Evolutionary conservation across 2,329 filamentous ascomycete genomes (phyloP), one percentile per base, ranked within the genome.

Genomic region (Pseudogymnoascus sp.): DNA sequence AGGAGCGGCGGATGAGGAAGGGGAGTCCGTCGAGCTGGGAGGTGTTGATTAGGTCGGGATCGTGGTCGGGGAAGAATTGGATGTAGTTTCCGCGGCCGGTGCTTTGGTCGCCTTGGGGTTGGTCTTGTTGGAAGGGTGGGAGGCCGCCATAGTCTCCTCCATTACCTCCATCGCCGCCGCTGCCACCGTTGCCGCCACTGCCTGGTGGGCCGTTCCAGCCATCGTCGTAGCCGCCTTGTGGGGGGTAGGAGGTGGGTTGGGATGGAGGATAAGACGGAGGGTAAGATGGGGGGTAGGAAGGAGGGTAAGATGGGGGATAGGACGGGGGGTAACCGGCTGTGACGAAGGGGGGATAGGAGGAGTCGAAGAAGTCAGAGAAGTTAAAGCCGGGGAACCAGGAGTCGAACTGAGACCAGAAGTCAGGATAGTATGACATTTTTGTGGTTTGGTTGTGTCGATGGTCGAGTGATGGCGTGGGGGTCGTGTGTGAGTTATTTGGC

Each of bases 321-420:
- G 46, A 28, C 16, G 46, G 26, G 14, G 46, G 46, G 7, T 53
- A 53, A 31, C 46, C 46, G 4, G 46, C 8, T 31, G 46, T 53
- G 26, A 31, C 4, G n/a, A 53, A 53, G 2, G 46, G 46, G 12
- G 46, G 46, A n/a, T 19, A 53, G 46, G 46, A 14, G n/a, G 46
- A 31, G 50, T 19, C 50, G 28, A 56, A 56, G 26, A 56, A 33
- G 26, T 56, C 46, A 2, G 26, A 56, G 28, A 56, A 56, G 10
- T 56, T 56, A n/a, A 56, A 56, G 6, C 50, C 50, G 3, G 50
- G 50, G n/a, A 56, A 56, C 50, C 50, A 56, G n/a, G 50, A 56
- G 28, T 56, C 50, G 28, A 56, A 56, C n/a, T 28, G 19, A 3
- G 50, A 11, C 50, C 50, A 56, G n/a, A 56, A 33, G 26, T 56